Conservation (phyloP, 2,329 filamentous ascomycete genomes). For the Diaporthe capsici region DNA sequence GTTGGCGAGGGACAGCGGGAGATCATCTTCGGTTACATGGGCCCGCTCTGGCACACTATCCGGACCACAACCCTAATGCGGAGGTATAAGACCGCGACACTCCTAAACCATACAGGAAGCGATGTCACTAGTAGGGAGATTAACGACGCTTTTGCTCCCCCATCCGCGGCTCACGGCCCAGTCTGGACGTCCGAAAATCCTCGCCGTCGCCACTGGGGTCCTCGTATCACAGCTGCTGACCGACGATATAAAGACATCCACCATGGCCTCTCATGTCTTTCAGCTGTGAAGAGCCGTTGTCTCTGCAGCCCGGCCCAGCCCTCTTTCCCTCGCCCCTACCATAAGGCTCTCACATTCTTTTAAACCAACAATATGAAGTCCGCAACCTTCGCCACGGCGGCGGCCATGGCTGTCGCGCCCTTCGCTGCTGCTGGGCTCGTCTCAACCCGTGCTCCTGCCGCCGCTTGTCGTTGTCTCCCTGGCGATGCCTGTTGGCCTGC, state of each 20-base stretch:
- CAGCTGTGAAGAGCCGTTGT: background rate
- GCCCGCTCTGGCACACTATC: constrained; percentile 20
- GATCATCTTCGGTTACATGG: constrained; percentile 25
- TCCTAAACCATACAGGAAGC: constrained; percentile 26
- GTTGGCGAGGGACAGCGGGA: constrained; percentile 1
- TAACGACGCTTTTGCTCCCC: constrained; percentile 19
- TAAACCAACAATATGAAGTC: constrained; percentile 3
- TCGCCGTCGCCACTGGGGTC: constrained; percentile 16
- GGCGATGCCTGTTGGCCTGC: constrained; percentile 66
- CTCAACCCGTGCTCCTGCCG: background rate
- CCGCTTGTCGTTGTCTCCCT: constrained; percentile 4
- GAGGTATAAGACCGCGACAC: constrained; percentile 16
- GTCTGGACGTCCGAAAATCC: background rate
- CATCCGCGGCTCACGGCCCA: constrained; percentile 3
- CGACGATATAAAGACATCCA: constrained; percentile 9
- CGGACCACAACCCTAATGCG: constrained; percentile 18
- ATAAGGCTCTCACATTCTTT: constrained; percentile 20
- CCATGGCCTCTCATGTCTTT: background rate
- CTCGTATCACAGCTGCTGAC: background rate
- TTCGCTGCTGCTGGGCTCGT: constrained; percentile 16
- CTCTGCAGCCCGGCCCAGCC: constrained; percentile 7
- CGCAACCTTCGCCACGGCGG: background rate
- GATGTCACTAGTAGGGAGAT: constrained; percentile 30
- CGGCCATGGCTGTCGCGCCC: constrained; percentile 8
- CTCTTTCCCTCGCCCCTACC: background rate